phyloP scores from a whole-genome alignment of 768 basidiomycete genomes.

The Tulasnella sp. region DNA sequence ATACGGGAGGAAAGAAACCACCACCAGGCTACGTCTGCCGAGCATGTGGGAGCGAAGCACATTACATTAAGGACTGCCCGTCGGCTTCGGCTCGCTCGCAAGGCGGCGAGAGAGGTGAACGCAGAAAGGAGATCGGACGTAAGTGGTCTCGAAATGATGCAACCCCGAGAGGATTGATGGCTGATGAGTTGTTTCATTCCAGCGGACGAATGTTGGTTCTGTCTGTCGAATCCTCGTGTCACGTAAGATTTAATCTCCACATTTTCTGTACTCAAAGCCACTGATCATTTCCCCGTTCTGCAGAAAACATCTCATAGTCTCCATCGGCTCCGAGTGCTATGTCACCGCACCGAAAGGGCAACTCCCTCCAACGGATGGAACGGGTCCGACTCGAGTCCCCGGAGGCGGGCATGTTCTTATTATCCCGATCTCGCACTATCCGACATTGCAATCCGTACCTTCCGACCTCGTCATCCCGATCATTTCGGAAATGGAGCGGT shows the following conservation, averaged over 20 bases:
- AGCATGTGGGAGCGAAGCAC: slow-evolving; percentile 81
- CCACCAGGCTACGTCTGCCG: slow-evolving; percentile 84
- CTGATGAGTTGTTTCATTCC: slow-evolving; percentile 22
- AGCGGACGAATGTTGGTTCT: slow-evolving; percentile 99
- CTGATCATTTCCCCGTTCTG: slow-evolving; percentile 12
- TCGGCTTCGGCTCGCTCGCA: slow-evolving; percentile 52
- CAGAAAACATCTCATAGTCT: slow-evolving; percentile 93
- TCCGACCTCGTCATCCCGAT: slow-evolving; percentile 70
- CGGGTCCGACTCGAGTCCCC: slow-evolving; percentile 54
- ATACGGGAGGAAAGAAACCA: slow-evolving; percentile 79
- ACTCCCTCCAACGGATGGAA: slow-evolving; percentile 73
- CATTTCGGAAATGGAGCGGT: slow-evolving; percentile 73
- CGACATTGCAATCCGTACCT: slow-evolving; percentile 79
- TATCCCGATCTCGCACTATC: slow-evolving; percentile 90
- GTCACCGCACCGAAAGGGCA: slow-evolving; percentile 95
- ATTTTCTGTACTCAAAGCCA: neutral
- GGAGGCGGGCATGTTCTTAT: slow-evolving; percentile 93
- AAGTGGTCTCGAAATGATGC: slow-evolving; percentile 34
- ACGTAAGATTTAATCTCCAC: slow-evolving; percentile 50
- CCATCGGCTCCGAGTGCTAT: slow-evolving; percentile 91
- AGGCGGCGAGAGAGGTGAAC: slow-evolving; percentile 47
- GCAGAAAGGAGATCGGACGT: slow-evolving; percentile 78
- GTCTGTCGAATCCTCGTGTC: slow-evolving; percentile 87
- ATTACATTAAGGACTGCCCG: slow-evolving; percentile 82
- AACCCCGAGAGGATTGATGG: neutral